A percentile compares a stretch with the other conserved stretches of the same genome.
Conservation (phyloP, 106 monocot genomes). For the Allium fistulosum region DNA sequence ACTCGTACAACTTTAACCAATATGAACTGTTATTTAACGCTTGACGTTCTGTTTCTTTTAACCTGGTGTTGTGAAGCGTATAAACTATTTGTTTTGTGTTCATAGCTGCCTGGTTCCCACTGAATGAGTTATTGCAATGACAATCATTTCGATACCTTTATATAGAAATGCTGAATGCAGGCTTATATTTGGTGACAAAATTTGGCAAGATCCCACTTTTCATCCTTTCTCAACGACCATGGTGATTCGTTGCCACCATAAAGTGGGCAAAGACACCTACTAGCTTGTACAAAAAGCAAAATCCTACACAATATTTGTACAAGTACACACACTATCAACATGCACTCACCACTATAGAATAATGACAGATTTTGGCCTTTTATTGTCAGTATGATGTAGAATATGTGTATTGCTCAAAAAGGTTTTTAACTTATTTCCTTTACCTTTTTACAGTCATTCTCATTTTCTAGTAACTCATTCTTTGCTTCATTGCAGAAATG, state of each 20-base stretch:
- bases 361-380: constrained; percentile 3
- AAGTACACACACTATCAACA: constrained; percentile 3
- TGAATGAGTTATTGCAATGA: too few species aligned
- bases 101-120: too few species aligned
- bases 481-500: not conserved
- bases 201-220: too few species aligned
- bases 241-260: not conserved
- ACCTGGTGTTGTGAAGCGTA: too few species aligned
- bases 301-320: not conserved
- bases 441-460: not conserved
- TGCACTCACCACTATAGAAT: constrained; percentile 5
- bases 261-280: not conserved
- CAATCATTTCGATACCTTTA: too few species aligned
- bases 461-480: not conserved
- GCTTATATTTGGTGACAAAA: too few species aligned
- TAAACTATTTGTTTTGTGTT: too few species aligned
- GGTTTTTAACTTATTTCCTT: not conserved
- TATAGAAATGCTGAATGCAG: too few species aligned
- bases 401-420: not conserved
- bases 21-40: too few species aligned
- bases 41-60: too few species aligned
- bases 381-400: not conserved
- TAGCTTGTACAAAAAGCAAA: constrained; percentile 8
- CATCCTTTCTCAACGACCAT: not conserved
- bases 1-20: too few species aligned